Percentiles rank a stretch among this genome's conserved stretches.
phyloP scores from a whole-genome alignment of 1,284 basidiomycete genomes.

The Rhodotorula sp. region DNA sequence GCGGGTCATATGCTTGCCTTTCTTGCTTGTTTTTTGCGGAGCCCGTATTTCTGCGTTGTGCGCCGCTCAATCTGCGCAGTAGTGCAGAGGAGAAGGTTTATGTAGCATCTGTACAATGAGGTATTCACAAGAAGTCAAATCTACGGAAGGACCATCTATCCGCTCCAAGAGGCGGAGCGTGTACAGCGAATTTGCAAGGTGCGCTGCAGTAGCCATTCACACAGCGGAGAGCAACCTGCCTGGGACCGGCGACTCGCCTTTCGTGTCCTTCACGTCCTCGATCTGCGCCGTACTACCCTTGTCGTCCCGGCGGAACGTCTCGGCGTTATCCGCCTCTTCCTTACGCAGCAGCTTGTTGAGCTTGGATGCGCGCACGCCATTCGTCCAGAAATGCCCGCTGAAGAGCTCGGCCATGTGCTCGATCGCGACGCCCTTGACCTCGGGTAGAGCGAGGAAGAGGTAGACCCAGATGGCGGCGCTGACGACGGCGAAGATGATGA shows the following conservation, averaged over 20 bases:
- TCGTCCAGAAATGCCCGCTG: background rate
- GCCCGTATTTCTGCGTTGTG: too few species aligned
- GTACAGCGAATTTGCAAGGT: too few species aligned
- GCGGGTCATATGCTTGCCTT: too few species aligned
- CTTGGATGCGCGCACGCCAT: background rate
- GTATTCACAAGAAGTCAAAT: too few species aligned
- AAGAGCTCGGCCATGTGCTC: background rate
- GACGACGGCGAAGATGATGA: slow-evolving; percentile 9
- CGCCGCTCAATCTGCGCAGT: too few species aligned
- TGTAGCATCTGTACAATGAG: too few species aligned
- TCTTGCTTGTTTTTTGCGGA: too few species aligned
- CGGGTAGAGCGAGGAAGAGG: background rate
- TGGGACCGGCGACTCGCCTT: background rate
- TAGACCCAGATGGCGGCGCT: background rate
- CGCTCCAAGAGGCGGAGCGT: too few species aligned
- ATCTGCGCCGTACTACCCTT: background rate
- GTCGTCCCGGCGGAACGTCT: background rate
- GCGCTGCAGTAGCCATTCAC: too few species aligned
- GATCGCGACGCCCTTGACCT: background rate
- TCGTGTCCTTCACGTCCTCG: background rate
- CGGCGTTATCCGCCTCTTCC: background rate
- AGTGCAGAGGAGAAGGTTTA: too few species aligned
- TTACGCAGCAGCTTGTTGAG: background rate
- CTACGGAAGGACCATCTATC: too few species aligned
- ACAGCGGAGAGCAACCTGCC: too few species aligned